Evolutionary conservation across 169 alveolate species (phyloP), one percentile per base, ranked within the genome.

Genomic region (Cryptosporidium felis): DNA sequence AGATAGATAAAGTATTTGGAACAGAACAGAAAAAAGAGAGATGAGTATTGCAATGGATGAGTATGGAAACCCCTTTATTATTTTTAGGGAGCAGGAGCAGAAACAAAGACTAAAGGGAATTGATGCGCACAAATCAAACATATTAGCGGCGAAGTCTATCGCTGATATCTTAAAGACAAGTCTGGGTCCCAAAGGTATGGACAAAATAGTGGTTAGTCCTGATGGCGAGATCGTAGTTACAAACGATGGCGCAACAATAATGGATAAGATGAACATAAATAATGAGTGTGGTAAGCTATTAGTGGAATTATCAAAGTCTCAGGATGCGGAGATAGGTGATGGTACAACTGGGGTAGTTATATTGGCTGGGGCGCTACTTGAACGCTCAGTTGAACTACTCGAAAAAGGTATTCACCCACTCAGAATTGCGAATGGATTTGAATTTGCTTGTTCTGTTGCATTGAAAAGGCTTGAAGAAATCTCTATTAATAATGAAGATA

Each of bases 281-380:
- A 49, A 97, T 90, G 99, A 98, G 85, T 95, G 98, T 74, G 99
- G 99, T 44, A 97, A 96, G 92, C 93, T 98, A 32, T 91, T 98
- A 80, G 99, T 98, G 12, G 99, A 98, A 85, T 92, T 98, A 28
- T 96, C 99, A 14, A 92, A 96, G 80, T 94, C 99, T 79, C 99
- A 98, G 92, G 99, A 98, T 81, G 97, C 96, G 63, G 99, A 98
- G 91, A 97, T 97, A 56, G 99, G 99, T 40, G 99, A 98, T 90
- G 99, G 99, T 32, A 98, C 99, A 60, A 98, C 99, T 1, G 99
- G 99, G 5, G 99, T 98, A 41, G 99, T 98, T 18, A 98, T 98
- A 45, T 89, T 98, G 47, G 99, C 99, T 9, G 99, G 99, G 0
- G 98, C 98, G 4, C 90, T 97, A 38, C 91, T 97, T 23, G 97